phyloP scores from a whole-genome alignment of 306 rosid species.

The Betula pendula region DNA sequence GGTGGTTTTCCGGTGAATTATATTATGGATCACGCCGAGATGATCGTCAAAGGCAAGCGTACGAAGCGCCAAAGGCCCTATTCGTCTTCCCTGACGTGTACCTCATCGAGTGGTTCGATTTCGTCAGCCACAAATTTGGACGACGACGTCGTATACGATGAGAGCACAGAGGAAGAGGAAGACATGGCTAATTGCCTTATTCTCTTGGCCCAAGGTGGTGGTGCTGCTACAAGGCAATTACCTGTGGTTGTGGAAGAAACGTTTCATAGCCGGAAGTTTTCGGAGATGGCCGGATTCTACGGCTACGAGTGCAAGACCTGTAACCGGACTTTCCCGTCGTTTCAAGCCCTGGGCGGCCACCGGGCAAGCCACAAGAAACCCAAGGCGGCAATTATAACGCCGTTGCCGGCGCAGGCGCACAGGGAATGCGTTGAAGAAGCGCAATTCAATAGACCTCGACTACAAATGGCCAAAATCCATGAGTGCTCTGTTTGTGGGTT shows the following conservation, averaged over 20 bases:
- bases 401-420: no score
- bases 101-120: conserved; percentile 59
- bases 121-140: conserved; percentile 46
- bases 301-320: conserved; percentile 91
- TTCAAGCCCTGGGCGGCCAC: conserved; percentile 98
- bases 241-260: not conserved
- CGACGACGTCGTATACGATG: conserved; percentile 18
- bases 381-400: no score
- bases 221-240: not conserved
- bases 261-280: conserved; percentile 11
- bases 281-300: conserved; percentile 32
- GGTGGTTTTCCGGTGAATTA: conserved; percentile 6
- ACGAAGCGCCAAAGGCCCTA: conserved; percentile 53
- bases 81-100: conserved; percentile 36
- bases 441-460: no score
- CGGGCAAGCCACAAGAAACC: conserved; percentile 91
- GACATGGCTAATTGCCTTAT: conserved; percentile 96
- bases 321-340: conserved; percentile 80
- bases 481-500: conserved; percentile 93
- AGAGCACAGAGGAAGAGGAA: conserved; percentile 72
- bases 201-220: conserved; percentile 74
- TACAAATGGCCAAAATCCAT: conserved; percentile 64
- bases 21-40: conserved; percentile 18
- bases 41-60: conserved; percentile 56
- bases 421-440: conserved; percentile 28